Conservation (phyloP, 78 protist genomes). For the Dictyostelium brefeldianum region DNA sequence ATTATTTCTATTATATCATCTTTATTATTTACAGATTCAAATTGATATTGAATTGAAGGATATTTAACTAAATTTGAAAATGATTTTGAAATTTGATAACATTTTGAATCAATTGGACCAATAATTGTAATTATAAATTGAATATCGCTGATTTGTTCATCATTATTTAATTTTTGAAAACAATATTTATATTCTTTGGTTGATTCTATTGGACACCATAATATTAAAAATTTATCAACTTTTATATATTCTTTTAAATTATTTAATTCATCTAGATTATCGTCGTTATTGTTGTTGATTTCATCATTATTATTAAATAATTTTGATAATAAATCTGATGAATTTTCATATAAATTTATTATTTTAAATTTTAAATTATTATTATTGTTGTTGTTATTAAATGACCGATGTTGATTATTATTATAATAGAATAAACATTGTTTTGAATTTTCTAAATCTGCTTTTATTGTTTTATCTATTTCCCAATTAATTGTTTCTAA, state of each 20-base stretch:
- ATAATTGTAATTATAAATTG: constrained; percentile 1
- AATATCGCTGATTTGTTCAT: neutral
- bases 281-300: neutral
- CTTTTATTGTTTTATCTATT: too few relatives aligned
- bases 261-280: neutral
- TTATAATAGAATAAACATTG: too few relatives aligned
- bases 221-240: constrained; percentile 11
- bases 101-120: constrained; percentile 9
- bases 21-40: neutral
- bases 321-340: neutral
- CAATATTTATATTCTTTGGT: neutral
- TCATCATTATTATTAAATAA: neutral
- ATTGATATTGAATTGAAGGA: neutral
- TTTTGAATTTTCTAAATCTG: too few relatives aligned
- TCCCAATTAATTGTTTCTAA: too few relatives aligned
- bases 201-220: neutral
- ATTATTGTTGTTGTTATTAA: too few relatives aligned
- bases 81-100: constrained; percentile 13
- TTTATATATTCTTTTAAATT: constrained; percentile 20
- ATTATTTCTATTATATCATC: neutral
- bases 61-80: neutral
- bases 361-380: too few relatives aligned
- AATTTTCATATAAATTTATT: too few relatives aligned
- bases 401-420: too few relatives aligned
- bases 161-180: neutral